Evolutionary conservation across 2,329 filamentous ascomycete genomes (phyloP).

Genomic region (Xylariomycetidae sp.): DNA sequence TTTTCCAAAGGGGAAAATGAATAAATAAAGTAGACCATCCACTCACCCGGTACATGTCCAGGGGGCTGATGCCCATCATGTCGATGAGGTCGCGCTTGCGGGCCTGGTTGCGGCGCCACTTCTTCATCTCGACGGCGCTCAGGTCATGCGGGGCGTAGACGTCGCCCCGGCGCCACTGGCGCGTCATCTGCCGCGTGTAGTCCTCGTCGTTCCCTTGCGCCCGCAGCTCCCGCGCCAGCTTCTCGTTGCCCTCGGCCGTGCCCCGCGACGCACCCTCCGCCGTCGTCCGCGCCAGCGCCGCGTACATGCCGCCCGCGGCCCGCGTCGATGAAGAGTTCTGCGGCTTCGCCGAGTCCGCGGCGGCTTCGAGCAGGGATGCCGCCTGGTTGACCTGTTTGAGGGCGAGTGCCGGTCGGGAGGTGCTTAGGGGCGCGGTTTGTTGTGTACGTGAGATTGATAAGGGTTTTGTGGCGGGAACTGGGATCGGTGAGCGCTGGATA

Average conservation of each 20-base stretch:
- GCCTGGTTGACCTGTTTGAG: background rate
- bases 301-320: constrained; percentile 12
- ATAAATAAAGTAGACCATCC: constrained; percentile 3
- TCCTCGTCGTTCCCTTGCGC: constrained; percentile 37
- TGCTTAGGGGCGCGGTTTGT: too few species aligned
- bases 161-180: constrained; percentile 73
- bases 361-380: background rate
- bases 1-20: too few species aligned
- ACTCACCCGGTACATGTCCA: constrained; percentile 81
- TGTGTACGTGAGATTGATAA: constrained; percentile 21
- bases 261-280: background rate
- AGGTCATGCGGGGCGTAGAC: constrained; percentile 90
- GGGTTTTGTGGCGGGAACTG: constrained; percentile 12
- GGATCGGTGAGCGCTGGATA: constrained; percentile 22
- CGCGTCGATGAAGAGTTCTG: too few species aligned
- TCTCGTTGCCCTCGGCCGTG: background rate
- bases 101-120: constrained; percentile 62
- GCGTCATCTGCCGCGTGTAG: constrained; percentile 59
- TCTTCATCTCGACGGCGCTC: constrained; percentile 69
- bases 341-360: constrained; percentile 10
- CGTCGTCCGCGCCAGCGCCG: constrained; percentile 7
- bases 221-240: background rate
- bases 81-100: constrained; percentile 71
- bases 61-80: constrained; percentile 70
- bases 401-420: too few species aligned